These are phyloP conservation scores for Daldinia concentrica DNA, from an alignment of 495 filamentous ascomycete species.

Conservation along the genomic window DNA sequence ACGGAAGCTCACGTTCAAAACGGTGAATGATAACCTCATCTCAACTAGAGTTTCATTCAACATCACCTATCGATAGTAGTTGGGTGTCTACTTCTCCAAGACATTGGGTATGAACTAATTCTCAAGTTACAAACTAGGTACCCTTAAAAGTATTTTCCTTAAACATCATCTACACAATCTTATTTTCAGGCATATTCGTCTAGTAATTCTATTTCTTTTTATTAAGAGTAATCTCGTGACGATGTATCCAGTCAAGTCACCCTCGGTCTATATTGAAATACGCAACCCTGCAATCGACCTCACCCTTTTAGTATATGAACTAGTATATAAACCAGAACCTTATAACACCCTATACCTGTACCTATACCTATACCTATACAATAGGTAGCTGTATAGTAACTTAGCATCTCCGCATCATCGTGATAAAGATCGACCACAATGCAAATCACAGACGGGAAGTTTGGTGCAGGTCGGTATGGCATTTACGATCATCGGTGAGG, in stretches of 20 bases:
- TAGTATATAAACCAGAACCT: conserved; percentile 18
- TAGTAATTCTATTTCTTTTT: conserved; percentile 4
- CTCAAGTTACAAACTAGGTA: background rate
- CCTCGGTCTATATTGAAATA: background rate
- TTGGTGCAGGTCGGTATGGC: conserved; percentile 20
- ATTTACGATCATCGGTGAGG: conserved; percentile 31
- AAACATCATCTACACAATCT: background rate
- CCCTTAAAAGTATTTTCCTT: background rate
- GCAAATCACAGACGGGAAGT: conserved; percentile 34
- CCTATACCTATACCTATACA: conserved; percentile 3
- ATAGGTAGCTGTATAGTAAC: conserved; percentile 13
- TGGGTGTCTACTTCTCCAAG: background rate
- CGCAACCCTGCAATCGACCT: conserved; percentile 5
- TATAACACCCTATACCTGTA: conserved; percentile 6
- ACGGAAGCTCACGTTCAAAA: background rate
- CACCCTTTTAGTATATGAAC: conserved; percentile 13
- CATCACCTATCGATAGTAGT: background rate
- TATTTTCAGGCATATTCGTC: background rate
- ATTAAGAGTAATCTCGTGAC: background rate
- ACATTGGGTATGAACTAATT: conserved; percentile 2
- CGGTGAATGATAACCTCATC: background rate
- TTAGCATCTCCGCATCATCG: conserved; percentile 12
- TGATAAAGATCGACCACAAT: conserved; percentile 19
- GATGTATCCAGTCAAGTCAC: background rate
- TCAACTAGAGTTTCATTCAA: background rate